Conservation (phyloP, 345 rosid genomes). For the Cochlearia excelsa region DNA sequence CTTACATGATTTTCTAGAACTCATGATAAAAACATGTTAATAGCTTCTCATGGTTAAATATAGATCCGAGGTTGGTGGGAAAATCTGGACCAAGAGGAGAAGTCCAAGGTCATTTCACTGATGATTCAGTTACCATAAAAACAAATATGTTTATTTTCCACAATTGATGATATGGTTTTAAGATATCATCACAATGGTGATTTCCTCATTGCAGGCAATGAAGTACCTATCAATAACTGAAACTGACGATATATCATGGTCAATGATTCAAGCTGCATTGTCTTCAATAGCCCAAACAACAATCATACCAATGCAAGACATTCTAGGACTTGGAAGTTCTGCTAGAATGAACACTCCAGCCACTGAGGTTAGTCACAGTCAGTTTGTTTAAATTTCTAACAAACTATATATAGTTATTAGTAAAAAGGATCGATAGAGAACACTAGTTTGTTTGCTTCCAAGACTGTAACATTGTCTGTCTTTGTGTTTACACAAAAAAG, state of each 20-base stretch:
- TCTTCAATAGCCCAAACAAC: conserved; percentile 77
- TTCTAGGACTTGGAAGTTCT: conserved; percentile 72
- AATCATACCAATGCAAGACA: conserved; percentile 84
- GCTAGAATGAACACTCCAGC: conserved; percentile 95
- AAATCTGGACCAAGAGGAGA: conserved; percentile 54
- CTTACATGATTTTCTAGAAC: neutral
- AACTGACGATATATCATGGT: conserved; percentile 62
- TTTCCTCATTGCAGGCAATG: conserved; percentile 47
- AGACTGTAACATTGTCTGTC: neutral
- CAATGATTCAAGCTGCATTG: conserved; percentile 54
- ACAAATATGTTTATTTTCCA: too few relatives aligned
- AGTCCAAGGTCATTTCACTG: conserved; percentile 44
- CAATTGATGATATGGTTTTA: neutral
- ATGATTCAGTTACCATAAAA: too few relatives aligned
- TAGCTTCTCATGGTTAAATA: conserved; percentile 6
- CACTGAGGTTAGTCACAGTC: conserved; percentile 52
- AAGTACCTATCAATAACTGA: conserved; percentile 57
- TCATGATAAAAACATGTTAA: neutral
- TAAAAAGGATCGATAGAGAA: too few relatives aligned
- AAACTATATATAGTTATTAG: too few relatives aligned
- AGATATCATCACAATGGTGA: neutral
- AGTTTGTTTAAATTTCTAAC: neutral
- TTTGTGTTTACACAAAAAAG: conserved; percentile 28
- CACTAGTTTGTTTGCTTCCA: too few relatives aligned
- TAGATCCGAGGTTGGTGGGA: conserved; percentile 94